Conservation (phyloP, 176 grass and related monocot species). For the Calamus simplicifolius region DNA sequence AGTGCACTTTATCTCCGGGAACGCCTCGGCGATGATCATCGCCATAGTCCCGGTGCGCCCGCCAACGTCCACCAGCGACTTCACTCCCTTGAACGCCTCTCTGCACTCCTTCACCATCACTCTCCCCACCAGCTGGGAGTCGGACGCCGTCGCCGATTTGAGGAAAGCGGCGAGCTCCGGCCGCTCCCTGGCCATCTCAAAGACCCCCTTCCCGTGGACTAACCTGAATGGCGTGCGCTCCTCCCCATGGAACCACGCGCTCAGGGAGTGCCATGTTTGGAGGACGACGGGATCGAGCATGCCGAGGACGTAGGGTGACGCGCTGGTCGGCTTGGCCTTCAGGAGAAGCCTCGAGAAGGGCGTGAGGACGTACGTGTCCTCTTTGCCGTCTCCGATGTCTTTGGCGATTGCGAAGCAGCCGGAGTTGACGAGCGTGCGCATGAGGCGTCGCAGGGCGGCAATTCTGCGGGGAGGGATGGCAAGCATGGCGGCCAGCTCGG, state of each 20-base stretch:
- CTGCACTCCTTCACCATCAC: not conserved
- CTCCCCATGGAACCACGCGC: slow-evolving; percentile 11
- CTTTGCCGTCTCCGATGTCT: not conserved
- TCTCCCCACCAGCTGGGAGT: not conserved
- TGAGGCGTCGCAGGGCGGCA: slow-evolving; percentile 9
- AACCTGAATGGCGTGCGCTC: not conserved
- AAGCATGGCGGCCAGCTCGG: not conserved
- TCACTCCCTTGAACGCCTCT: not conserved
- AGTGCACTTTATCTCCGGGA: slow-evolving; percentile 6
- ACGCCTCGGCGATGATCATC: not conserved
- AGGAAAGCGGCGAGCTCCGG: not conserved
- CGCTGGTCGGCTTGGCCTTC: not conserved
- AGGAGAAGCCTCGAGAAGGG: slow-evolving; percentile 2
- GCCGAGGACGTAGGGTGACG: not conserved
- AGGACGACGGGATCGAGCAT: not conserved
- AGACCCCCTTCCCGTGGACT: not conserved
- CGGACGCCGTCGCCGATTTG: not conserved
- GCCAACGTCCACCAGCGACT: slow-evolving; percentile 20
- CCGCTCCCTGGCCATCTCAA: not conserved
- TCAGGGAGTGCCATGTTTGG: not conserved
- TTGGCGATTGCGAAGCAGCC: slow-evolving; percentile 14
- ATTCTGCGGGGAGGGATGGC: not conserved
- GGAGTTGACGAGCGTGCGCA: slow-evolving; percentile 13
- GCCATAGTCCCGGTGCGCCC: not conserved
- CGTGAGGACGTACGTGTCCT: slow-evolving; percentile 7